These are phyloP conservation scores for Russula brevipes DNA, from an alignment of 768 basidiomycete species.

Conservation along the genomic window DNA sequence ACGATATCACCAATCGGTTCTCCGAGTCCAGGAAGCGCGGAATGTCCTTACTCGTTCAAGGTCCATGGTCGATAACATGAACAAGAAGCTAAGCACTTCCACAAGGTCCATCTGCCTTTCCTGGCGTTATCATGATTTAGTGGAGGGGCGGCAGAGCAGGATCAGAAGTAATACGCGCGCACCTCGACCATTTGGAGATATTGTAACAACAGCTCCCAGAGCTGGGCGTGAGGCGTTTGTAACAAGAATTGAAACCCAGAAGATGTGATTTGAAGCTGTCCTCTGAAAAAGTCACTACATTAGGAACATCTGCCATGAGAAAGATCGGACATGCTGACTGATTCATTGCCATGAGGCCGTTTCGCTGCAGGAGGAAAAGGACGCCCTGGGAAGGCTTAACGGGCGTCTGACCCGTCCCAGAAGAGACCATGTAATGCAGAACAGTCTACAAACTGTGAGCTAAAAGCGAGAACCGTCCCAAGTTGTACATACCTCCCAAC, in stretches of 20 bases:
- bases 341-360: conserved; percentile 76
- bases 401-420: conserved; percentile 70
- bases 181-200: conserved; percentile 87
- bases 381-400: conserved; percentile 79
- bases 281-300: conserved; percentile 39
- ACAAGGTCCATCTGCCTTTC: conserved; percentile 89
- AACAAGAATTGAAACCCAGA: conserved; percentile 95
- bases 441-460: conserved; percentile 59
- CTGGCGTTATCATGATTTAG: conserved; percentile 35
- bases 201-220: conserved; percentile 91
- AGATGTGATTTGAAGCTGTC: conserved; percentile 77
- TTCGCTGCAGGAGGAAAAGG: conserved; percentile 72
- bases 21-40: conserved; percentile 14
- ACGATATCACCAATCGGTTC: conserved; percentile 8
- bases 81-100: conserved; percentile 87
- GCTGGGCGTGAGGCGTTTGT: conserved; percentile 87
- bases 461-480: background rate
- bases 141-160: background rate
- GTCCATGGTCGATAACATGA: conserved; percentile 97
- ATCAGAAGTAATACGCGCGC: conserved; percentile 27
- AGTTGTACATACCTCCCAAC: conserved; percentile 71
- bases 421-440: conserved; percentile 97
- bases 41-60: conserved; percentile 65
- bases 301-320: background rate
- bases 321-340: conserved; percentile 43